Evolutionary conservation across 345 rosid species (phyloP).

Genomic region (Eucalyptus virginea): DNA sequence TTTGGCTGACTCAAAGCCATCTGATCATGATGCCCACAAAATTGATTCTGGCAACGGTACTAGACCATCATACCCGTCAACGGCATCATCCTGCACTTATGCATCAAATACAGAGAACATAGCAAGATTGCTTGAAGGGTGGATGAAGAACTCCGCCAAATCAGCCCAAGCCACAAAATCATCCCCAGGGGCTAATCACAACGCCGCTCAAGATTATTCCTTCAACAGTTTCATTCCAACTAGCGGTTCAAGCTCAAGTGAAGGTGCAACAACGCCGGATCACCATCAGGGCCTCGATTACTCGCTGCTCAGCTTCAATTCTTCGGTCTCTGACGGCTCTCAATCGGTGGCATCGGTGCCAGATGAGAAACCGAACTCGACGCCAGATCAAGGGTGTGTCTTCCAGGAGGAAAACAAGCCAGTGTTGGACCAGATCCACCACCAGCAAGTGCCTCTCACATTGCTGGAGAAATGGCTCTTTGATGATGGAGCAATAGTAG

Average conservation of each 20-base stretch:
- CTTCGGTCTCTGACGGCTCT: not conserved
- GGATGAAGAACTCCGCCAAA: conserved; percentile 1
- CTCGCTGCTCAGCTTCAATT: not conserved
- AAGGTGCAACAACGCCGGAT: not conserved
- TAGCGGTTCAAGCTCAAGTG: conserved; percentile 1
- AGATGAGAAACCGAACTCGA: not conserved
- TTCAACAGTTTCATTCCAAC: not conserved
- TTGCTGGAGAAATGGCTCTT: conserved; percentile 11
- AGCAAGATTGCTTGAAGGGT: conserved; percentile 8
- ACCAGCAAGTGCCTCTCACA: not conserved
- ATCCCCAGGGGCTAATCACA: not conserved
- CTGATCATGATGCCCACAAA: not conserved
- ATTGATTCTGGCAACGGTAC: not conserved
- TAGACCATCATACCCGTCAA: not conserved
- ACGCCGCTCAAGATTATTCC: not conserved
- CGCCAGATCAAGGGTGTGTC: not conserved
- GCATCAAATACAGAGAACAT: conserved; percentile 7
- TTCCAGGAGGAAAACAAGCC: conserved; percentile 5
- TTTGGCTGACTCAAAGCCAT: not conserved
- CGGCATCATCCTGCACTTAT: not conserved
- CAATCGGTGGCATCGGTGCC: not conserved
- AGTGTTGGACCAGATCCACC: not conserved
- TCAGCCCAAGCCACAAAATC: not conserved
- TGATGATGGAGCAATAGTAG: not conserved
- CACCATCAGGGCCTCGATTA: not conserved